Evolutionary conservation across 108 stramenopile genomes (phyloP), one percentile per base, ranked within the genome.

Genomic region (Pseudonitzschia multiseries): DNA sequence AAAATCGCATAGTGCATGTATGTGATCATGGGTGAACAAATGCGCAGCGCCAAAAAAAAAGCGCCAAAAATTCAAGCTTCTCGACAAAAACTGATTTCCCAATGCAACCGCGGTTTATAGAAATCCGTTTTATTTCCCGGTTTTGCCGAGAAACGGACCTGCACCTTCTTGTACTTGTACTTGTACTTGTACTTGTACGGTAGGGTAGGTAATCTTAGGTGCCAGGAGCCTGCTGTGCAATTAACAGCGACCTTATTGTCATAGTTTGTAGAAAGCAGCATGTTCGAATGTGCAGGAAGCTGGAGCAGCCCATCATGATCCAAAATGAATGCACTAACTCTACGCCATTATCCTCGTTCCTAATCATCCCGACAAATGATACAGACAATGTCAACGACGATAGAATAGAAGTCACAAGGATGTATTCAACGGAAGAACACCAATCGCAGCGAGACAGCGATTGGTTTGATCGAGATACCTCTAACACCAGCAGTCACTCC

Each of bases 391-490:
- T 62, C 29, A 20, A n/a, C 2, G 32, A 40, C 13, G 61, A 62
- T 33, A 9, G n/a, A 18, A 33, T 40, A 33, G 61, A 62, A 28
- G 29, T 62, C 1, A 20, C 61, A 40, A 31, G 32, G 1, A 62
- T 33, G 61, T 40, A 18, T 33, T 33, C 61, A 33, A 40, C 8
- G 22, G 28, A 59, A 17, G 28, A 59, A 24, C n/a, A 54, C 24
- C 24, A 21, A 0, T 54, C 53, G 4, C 24, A 54, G 12, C 24
- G 24, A 21, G 24, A 0, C 24, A 54, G 14, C 29, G 29, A 59
- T 9, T 59, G 13, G 27, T 28, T 31, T n/a, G 57, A 31, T 59
- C 57, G 76, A 3, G 76, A 77, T 53, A 71, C 77, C 2, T 77
- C 77, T 36, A 28, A 66, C 53, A 66, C 53, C 0, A 29, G 40